These are phyloP conservation scores for Aureobasidium pullulans DNA, from an alignment of 2,329 filamentous ascomycete species.

Conservation along the genomic window DNA sequence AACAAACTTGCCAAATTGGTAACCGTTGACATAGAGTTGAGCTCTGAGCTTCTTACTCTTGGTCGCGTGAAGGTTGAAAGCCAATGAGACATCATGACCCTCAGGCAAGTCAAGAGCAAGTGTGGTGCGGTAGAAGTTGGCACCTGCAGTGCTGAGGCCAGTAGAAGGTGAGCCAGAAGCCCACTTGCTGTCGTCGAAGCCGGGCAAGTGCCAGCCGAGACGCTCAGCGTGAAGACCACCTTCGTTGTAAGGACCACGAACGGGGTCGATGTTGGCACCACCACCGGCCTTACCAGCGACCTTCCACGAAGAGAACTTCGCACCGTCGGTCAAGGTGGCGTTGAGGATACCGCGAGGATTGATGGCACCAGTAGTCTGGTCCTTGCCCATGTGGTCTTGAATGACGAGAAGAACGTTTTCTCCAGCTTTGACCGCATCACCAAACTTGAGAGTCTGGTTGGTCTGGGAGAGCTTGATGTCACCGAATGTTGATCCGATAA, in stretches of 20 bases:
- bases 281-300: constrained; percentile 52
- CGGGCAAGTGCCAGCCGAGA: constrained; percentile 52
- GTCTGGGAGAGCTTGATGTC: constrained; percentile 35
- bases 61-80: constrained; percentile 46
- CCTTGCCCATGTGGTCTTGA: constrained; percentile 55
- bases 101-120: constrained; percentile 45
- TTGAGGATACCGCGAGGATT: constrained; percentile 47
- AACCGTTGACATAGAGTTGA: constrained; percentile 56
- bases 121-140: constrained; percentile 49
- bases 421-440: constrained; percentile 35
- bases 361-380: constrained; percentile 43
- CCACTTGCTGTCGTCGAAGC: constrained; percentile 37
- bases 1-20: constrained; percentile 52
- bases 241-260: constrained; percentile 51
- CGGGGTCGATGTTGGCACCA: constrained; percentile 45
- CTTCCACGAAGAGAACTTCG: constrained; percentile 48
- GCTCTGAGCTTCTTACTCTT: constrained; percentile 43
- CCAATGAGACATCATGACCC: constrained; percentile 49
- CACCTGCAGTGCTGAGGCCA: constrained; percentile 39
- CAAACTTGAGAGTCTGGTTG: constrained; percentile 43
- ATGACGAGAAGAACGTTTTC: constrained; percentile 48
- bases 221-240: constrained; percentile 53
- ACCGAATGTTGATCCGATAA: constrained; percentile 50
- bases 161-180: constrained; percentile 33
- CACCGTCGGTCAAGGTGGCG: constrained; percentile 42